These are phyloP conservation scores for Ustilago cynodontis DNA, from an alignment of 1,284 basidiomycete genomes.

Conservation along the genomic window DNA sequence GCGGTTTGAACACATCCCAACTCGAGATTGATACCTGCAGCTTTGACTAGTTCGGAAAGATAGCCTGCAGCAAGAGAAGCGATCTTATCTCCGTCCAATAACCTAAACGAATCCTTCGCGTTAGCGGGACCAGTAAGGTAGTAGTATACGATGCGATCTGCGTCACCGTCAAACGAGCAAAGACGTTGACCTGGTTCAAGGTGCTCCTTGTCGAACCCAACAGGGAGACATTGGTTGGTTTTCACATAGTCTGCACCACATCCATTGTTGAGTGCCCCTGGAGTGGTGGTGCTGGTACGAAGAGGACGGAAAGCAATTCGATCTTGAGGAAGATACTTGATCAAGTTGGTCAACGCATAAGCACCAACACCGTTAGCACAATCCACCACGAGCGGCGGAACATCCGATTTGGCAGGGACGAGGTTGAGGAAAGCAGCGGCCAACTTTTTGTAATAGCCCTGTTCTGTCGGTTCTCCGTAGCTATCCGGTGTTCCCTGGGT, in stretches of 20 bases:
- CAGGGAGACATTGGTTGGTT: slow-evolving; percentile 73
- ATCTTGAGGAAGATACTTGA: slow-evolving; percentile 60
- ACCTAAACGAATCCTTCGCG: slow-evolving; percentile 81
- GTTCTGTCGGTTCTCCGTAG: slow-evolving; percentile 85
- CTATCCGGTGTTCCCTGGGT: slow-evolving; percentile 78
- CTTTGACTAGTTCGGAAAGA: slow-evolving; percentile 85
- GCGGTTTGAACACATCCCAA: slow-evolving; percentile 90
- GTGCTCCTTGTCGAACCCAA: slow-evolving; percentile 61
- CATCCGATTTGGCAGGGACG: slow-evolving; percentile 70
- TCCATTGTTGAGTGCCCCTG: slow-evolving; percentile 81
- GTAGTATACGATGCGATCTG: slow-evolving; percentile 96
- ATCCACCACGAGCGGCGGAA: slow-evolving; percentile 81
- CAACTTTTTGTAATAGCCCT: slow-evolving; percentile 89
- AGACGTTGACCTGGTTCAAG: slow-evolving; percentile 77
- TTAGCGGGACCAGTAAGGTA: slow-evolving; percentile 74
- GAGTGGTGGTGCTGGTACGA: slow-evolving; percentile 73
- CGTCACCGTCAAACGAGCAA: slow-evolving; percentile 96
- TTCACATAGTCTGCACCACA: slow-evolving; percentile 99
- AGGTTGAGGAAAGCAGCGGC: slow-evolving; percentile 87
- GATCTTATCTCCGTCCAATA: slow-evolving; percentile 99
- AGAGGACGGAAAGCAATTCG: slow-evolving; percentile 56
- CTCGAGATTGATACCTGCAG: slow-evolving; percentile 61
- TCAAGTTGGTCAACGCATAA: slow-evolving; percentile 62
- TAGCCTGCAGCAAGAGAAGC: slow-evolving; percentile 92
- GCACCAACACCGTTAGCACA: slow-evolving; percentile 98